Conservation (phyloP, 306 rosid species). For the Quercus gilva region DNA sequence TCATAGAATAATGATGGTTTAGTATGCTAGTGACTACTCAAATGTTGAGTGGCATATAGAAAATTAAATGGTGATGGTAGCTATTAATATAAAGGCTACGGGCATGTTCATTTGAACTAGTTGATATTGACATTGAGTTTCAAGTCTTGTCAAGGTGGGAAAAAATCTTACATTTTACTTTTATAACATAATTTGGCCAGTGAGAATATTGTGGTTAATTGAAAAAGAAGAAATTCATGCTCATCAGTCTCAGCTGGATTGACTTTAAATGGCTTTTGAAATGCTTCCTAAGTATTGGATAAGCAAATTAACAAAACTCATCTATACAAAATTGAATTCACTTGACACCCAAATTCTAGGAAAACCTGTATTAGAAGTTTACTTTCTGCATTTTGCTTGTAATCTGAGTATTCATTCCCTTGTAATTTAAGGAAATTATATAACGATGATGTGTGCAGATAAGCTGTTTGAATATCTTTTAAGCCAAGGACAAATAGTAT, state of each 20-base stretch:
- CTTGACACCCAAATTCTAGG: background rate
- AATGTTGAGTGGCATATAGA: background rate
- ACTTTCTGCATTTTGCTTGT: background rate
- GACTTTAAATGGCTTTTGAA: background rate
- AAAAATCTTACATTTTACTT: too few species aligned
- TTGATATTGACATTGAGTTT: too few species aligned
- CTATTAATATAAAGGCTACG: background rate
- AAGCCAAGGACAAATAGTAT: background rate
- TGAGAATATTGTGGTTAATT: too few species aligned
- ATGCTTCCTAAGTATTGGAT: background rate
- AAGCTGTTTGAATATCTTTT: background rate
- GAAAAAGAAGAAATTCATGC: too few species aligned
- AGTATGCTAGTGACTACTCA: background rate
- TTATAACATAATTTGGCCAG: too few species aligned
- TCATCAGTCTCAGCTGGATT: background rate
- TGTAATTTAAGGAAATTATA: background rate
- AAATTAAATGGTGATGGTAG: background rate
- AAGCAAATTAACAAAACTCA: background rate
- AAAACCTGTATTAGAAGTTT: background rate
- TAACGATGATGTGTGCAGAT: background rate
- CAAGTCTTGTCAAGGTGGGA: too few species aligned
- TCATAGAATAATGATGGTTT: background rate
- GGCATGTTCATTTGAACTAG: too few species aligned
- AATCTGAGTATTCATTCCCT: background rate
- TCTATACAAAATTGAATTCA: background rate